Percentiles rank a stretch among this genome's conserved stretches.
These are phyloP conservation scores for Paramecium pentaurelia DNA, from an alignment of 73 alveolate species.

Conservation along the genomic window DNA sequence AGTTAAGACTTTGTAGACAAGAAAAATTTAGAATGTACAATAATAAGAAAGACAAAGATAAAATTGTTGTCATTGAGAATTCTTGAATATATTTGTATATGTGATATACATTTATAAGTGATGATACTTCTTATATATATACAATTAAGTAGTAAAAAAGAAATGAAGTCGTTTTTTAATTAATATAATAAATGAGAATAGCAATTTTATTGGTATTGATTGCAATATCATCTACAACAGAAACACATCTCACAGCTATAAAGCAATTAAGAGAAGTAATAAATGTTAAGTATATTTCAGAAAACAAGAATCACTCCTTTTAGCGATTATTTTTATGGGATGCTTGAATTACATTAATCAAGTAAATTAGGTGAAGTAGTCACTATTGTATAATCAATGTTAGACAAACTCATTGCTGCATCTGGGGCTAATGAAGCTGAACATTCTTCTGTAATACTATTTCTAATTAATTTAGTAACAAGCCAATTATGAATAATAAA, in stretches of 20 bases:
- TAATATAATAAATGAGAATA: background rate
- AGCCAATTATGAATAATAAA: background rate
- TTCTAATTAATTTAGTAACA: background rate
- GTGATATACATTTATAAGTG: background rate
- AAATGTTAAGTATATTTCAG: background rate
- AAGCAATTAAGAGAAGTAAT: slow-evolving; percentile 1
- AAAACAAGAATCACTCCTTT: slow-evolving; percentile 21
- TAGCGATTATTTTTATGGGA: slow-evolving; percentile 35
- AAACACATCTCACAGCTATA: background rate
- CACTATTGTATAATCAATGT: background rate
- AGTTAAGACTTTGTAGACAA: background rate
- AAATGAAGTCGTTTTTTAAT: slow-evolving; percentile 12
- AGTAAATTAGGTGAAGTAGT: slow-evolving; percentile 25
- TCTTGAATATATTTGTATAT: background rate
- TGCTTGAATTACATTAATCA: background rate
- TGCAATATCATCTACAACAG: background rate
- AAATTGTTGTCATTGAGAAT: background rate
- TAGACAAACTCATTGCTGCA: background rate
- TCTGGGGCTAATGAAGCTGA: slow-evolving; percentile 9
- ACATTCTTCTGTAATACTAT: background rate
- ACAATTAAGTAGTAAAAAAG: background rate
- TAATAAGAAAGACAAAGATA: background rate
- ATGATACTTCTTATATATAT: background rate
- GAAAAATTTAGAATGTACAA: background rate
- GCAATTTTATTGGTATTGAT: background rate